Conservation (phyloP, 2,329 filamentous ascomycete species). For the Pyrenochaeta sp. region DNA sequence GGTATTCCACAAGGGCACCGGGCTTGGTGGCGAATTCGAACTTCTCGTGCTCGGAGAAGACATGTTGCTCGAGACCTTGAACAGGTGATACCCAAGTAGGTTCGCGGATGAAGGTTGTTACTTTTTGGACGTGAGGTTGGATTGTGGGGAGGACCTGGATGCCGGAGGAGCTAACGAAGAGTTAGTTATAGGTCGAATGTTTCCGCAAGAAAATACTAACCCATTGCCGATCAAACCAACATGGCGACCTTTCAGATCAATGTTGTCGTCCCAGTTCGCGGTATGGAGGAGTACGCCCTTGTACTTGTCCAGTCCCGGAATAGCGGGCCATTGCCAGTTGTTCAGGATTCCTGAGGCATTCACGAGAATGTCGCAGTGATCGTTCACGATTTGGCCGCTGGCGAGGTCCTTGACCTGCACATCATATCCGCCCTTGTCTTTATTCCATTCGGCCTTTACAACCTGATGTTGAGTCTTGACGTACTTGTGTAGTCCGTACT, state of each 20-base stretch:
- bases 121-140: constrained; percentile 54
- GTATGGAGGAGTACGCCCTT: constrained; percentile 64
- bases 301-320: constrained; percentile 62
- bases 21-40: constrained; percentile 54
- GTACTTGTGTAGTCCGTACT: constrained; percentile 51
- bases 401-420: constrained; percentile 45
- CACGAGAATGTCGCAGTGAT: constrained; percentile 59
- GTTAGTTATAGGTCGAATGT: background rate
- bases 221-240: constrained; percentile 65
- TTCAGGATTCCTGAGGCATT: constrained; percentile 62
- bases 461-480: constrained; percentile 46
- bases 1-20: constrained; percentile 51
- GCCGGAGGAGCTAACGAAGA: constrained; percentile 58
- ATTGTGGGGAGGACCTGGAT: constrained; percentile 63
- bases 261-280: constrained; percentile 62
- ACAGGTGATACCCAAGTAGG: constrained; percentile 61
- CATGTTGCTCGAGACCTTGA: constrained; percentile 54
- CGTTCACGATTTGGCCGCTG: constrained; percentile 41
- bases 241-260: constrained; percentile 58
- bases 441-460: constrained; percentile 48
- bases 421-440: constrained; percentile 46
- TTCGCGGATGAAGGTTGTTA: constrained; percentile 61
- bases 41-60: constrained; percentile 54
- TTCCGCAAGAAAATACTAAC: constrained; percentile 15
- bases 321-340: constrained; percentile 61